A percentile compares a stretch with the other conserved stretches of the same genome.
These are phyloP conservation scores for Boletus pseudo-olivaceus DNA, from an alignment of 768 basidiomycete genomes.

Conservation along the genomic window DNA sequence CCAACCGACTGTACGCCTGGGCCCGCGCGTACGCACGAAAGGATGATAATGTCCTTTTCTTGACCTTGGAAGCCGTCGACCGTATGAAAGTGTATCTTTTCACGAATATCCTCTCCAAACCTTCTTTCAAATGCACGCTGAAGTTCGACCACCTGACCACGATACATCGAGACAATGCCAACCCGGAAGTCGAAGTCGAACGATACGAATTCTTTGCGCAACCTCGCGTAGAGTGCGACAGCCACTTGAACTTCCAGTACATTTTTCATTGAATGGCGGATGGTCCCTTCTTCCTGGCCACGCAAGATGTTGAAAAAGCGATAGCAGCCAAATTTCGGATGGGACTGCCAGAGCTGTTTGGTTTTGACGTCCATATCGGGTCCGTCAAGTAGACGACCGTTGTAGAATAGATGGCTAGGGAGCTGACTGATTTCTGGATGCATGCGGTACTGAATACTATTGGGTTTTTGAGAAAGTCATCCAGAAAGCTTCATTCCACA, in stretches of 20 bases:
- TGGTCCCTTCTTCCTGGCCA: slow-evolving; percentile 55
- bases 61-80: slow-evolving; percentile 99
- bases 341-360: slow-evolving; percentile 77
- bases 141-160: slow-evolving; percentile 80
- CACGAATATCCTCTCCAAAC: slow-evolving; percentile 69
- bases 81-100: slow-evolving; percentile 88
- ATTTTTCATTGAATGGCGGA: slow-evolving; percentile 75
- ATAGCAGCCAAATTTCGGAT: slow-evolving; percentile 78
- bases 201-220: slow-evolving; percentile 61
- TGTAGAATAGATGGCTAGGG: slow-evolving; percentile 87
- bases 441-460: slow-evolving; percentile 99
- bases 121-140: slow-evolving; percentile 61
- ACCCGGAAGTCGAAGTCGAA: slow-evolving; percentile 53
- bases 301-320: slow-evolving; percentile 79
- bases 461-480: neutral
- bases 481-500: neutral
- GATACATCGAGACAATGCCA: slow-evolving; percentile 91
- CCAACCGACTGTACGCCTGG: slow-evolving; percentile 80
- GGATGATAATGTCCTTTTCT: slow-evolving; percentile 96
- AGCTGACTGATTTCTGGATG: slow-evolving; percentile 92
- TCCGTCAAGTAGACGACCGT: slow-evolving; percentile 75
- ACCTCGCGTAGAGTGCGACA: slow-evolving; percentile 67
- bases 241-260: slow-evolving; percentile 69
- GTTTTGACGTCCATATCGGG: slow-evolving; percentile 86
- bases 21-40: slow-evolving; percentile 94